Evolutionary conservation across 805 yeast genomes (phyloP), one percentile per base, ranked within the genome.

Genomic region (Nadsonia fulvescens): DNA sequence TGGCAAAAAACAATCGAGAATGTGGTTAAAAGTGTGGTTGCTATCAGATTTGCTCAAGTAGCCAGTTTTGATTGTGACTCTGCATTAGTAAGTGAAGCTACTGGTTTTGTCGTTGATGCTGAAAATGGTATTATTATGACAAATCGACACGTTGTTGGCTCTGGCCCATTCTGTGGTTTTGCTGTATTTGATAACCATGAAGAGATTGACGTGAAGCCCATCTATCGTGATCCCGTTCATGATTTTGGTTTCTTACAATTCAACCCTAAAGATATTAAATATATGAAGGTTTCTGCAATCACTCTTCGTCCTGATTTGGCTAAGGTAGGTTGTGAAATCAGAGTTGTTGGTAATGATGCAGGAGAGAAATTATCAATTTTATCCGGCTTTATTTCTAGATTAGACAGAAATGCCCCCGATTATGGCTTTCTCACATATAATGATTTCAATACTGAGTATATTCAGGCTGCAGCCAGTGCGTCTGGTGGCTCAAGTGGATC

Each of bases 401-500:
- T 81, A 32, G 94, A 82, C 52, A 69, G 95, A 58, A 82, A 82
- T 46, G 91, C 94, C 5, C 95, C 95, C 2, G 92, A 78, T 36
- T 83, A 83, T 42, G 95, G 94, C 25, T 70, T 69, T 14, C 56
- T 76, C 43, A 72, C 91, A 9, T 83, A 82, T 49, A 81, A 78
- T 44, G 95, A 82, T 56, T 82, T 81, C 61, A 81, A 82, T 47
- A 81, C 93, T 1, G 93, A 78, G 48, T 82, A 82, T 50, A 78
- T 82, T 30, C 93, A 82, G 51, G 94, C 94, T 1, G 94, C 95
- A 5, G 94, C 95, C 1, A 67, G 82, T 32, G 93, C 95, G 0
- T 74, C 92, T 10, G 95, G 95, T 15, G 95, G 95, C 3, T 81
- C 93, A 3, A 73, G 89, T 25, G 95, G 95, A 6, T 79, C 93